A percentile compares a stretch with the other conserved stretches of the same genome.
phyloP scores from a whole-genome alignment of 176 grass and related monocot species.

The Aegilops speltoides region DNA sequence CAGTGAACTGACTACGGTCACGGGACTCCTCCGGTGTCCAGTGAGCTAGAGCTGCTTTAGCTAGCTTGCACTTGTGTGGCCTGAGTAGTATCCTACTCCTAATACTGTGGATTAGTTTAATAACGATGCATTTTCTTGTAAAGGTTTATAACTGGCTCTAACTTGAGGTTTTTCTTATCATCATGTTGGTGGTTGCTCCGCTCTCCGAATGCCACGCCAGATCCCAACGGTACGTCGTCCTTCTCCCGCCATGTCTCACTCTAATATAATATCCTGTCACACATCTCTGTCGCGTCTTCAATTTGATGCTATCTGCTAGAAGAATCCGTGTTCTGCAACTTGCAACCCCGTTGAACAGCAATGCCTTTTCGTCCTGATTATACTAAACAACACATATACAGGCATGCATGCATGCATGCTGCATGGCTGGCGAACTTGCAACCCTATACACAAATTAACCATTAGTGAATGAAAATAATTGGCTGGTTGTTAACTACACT shows the following conservation, averaged over 20 bases:
- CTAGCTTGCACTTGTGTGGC: neutral
- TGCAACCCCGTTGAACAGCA: neutral
- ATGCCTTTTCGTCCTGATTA: neutral
- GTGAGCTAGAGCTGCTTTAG: neutral
- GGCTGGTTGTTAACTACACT: neutral
- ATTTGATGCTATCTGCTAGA: neutral
- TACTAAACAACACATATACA: neutral
- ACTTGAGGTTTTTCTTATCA: slow-evolving; percentile 18
- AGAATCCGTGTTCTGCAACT: neutral
- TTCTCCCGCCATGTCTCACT: neutral
- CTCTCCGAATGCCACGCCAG: slow-evolving; percentile 24
- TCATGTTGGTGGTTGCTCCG: neutral
- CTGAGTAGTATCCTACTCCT: neutral
- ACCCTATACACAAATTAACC: neutral
- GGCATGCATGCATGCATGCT: neutral
- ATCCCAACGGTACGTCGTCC: slow-evolving; percentile 73
- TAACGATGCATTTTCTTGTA: neutral
- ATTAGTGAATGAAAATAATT: no score
- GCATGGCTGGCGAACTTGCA: neutral
- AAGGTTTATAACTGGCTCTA: slow-evolving; percentile 18
- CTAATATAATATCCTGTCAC: neutral
- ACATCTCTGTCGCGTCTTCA: neutral
- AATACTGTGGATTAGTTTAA: neutral
- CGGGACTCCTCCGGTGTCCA: neutral
- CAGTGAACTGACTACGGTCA: neutral